Evolutionary conservation across 2,329 filamentous ascomycete genomes (phyloP), one percentile per base, ranked within the genome.

Genomic region (Colletotrichum sp.): DNA sequence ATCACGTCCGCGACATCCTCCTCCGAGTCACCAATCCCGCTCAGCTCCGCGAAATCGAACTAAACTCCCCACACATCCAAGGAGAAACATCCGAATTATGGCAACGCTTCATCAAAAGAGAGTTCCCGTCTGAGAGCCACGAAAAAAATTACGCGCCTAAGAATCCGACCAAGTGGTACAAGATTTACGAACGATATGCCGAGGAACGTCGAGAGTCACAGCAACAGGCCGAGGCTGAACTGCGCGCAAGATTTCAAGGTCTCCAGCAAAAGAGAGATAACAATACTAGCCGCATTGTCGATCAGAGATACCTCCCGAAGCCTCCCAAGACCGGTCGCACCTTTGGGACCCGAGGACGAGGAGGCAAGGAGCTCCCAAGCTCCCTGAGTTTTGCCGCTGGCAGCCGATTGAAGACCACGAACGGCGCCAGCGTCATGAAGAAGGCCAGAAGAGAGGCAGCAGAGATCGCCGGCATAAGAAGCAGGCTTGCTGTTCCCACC

Each of bases 11-110:
- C 9, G 90, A 92, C 2, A 90, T 98, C 55, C 91, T 99, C 36
- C 81, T 90, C 68, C 93, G 92, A 73, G 87, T 99, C 72, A 92
- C 94, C 70, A 93, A 90, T 78, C 93, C 96, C 2, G 86, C 90
- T 60, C 96, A 98, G 83, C 91, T 99, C 36, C 93, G 92, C 80
- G 82, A 89, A 72, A 90, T 98, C 75, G 96, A 98, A 85, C 77
- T 89, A 67, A 92, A 93, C 81, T 96, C 93, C 7, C 95, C 95
- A 0, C 95, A 98, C 78, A 89, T 98, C 68, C 88, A 91, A 77
- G 92, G 92, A 49, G 88, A 94, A 72, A 93, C 93, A 52, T 89
- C 87, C 24, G 94, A 96, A 79, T 87, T 96, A 77, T 98, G 96
- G 96, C 85, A 92, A 57, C 90, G 91, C 32, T 91, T 98, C 81